Evolutionary conservation across 768 basidiomycete genomes (phyloP), one percentile per base, ranked within the genome.

Genomic region (Amanita polypyramis): DNA sequence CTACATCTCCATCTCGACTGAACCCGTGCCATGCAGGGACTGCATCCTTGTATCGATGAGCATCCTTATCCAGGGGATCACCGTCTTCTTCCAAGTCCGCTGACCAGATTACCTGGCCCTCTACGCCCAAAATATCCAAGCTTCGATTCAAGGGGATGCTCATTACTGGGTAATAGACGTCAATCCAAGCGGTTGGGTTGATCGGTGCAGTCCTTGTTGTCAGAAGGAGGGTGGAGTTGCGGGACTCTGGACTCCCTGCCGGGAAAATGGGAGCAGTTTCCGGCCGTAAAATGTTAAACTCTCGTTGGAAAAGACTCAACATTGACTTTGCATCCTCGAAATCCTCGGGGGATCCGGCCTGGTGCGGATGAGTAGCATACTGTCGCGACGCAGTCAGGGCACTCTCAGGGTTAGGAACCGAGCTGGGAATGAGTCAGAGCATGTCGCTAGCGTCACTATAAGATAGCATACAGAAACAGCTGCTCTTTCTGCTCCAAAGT

Each of bases 1-100:
- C 69, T 14, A 77, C 91, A 51, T 82, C 79, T 1, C 94, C 94
- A 38, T 76, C 78, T 39, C 73, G 74, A 55, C 85, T 89, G 10
- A 89, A 65, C 3, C 90, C 93, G 62, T 94, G 92, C 79, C 86
- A 98, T n/a, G 85, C 65, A 0, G 85, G 80, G 11, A 93, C 74
- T 17, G 76, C 69, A 49, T 83, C 70, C 45, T 70, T 73, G 55
- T 85, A 81, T 51, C 77, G 73, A 47, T 74, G 70, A 4, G 87
- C 86, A 48, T 84, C 81, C 19, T 77, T 71, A 57, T 97, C 94
- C 3, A 75, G 68, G 2, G 76, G 74, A 55, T 79, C 75, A 3
- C 75, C 79, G 51, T 91, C 83, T 55, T 83, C 85, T 21, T 76
- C 70, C 1, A 96, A 67, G 54, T 85, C 76, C 15, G 91, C 90